phyloP scores from a whole-genome alignment of 2,329 filamentous ascomycete genomes.

The Teratosphaeriaceae sp. region DNA sequence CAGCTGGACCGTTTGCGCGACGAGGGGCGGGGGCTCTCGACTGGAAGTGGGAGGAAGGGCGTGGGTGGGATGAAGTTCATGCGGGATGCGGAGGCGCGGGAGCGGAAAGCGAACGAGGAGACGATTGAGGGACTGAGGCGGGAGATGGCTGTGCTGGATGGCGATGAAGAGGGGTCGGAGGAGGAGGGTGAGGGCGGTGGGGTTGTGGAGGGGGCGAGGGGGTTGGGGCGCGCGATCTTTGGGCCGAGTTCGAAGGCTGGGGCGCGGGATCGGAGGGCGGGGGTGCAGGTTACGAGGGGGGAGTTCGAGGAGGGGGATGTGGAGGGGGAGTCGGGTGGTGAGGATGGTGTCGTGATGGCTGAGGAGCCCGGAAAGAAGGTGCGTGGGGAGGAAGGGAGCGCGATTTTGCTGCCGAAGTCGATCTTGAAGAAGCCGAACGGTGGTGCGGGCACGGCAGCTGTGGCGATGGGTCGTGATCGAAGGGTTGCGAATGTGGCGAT shows the following conservation, averaged over 20 bases:
- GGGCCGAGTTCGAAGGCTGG: conserved; percentile 41
- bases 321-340: conserved; percentile 37
- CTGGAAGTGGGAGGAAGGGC: conserved; percentile 47
- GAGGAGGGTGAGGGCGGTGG: conserved; percentile 43
- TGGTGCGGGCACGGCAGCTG: conserved; percentile 15
- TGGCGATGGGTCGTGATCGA: conserved; percentile 10
- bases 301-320: conserved; percentile 57
- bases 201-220: conserved; percentile 48
- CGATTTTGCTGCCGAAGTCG: conserved; percentile 13
- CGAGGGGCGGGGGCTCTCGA: conserved; percentile 20
- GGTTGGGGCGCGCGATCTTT: conserved; percentile 65
- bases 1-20: conserved; percentile 39
- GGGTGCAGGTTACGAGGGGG: conserved; percentile 30
- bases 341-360: conserved; percentile 14
- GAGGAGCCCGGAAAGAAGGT: conserved; percentile 8
- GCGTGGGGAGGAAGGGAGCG: conserved; percentile 9
- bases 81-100: conserved; percentile 75
- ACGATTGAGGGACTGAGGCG: conserved; percentile 52
- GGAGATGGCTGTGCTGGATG: conserved; percentile 60
- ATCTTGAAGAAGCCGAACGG: conserved; percentile 24
- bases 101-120: conserved; percentile 74
- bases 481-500: conserved; percentile 4
- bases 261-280: conserved; percentile 23
- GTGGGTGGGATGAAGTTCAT: conserved; percentile 90
- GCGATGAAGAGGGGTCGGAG: conserved; percentile 45